phyloP scores from a whole-genome alignment of 2,329 filamentous ascomycete species.

The Cytospora piceicola region DNA sequence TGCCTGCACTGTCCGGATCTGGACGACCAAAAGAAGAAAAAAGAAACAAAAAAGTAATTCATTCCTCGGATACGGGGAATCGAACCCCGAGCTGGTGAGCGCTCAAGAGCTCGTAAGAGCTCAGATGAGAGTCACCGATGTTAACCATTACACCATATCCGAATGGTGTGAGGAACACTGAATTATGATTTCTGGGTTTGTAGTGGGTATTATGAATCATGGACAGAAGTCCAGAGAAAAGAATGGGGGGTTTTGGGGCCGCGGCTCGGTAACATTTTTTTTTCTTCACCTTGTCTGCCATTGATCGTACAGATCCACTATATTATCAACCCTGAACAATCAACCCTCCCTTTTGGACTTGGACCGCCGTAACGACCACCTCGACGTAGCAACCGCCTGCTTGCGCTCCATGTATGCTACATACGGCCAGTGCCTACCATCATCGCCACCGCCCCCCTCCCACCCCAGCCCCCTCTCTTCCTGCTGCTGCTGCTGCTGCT shows the following conservation, averaged over 20 bases:
- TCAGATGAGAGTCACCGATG: conserved; percentile 29
- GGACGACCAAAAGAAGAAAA: background rate
- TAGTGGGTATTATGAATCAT: conserved; percentile 10
- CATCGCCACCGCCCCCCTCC: conserved; percentile 1
- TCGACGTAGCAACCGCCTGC: conserved; percentile 24
- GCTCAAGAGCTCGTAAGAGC: conserved; percentile 14
- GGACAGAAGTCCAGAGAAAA: too few species aligned
- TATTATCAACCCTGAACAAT: background rate
- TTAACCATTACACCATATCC: conserved; percentile 31
- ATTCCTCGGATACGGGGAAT: conserved; percentile 30
- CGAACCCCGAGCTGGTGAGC: conserved; percentile 30
- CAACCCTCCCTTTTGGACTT: conserved; percentile 5
- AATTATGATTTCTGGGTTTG: background rate
- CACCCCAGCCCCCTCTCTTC: background rate
- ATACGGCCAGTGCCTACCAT: conserved; percentile 20
- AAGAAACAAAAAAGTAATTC: conserved; percentile 4
- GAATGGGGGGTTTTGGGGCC: background rate
- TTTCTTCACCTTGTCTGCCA: background rate
- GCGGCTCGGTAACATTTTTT: background rate
- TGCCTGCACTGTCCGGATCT: background rate
- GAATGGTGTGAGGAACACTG: conserved; percentile 18
- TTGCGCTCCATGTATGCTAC: conserved; percentile 27
- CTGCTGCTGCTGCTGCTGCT: background rate
- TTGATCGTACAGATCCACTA: conserved; percentile 2
- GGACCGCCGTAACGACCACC: conserved; percentile 25